Base-by-base conservation (phyloP, 371 early-diverging fungal genomes). In the Phascolomyces articulosus region DNA sequence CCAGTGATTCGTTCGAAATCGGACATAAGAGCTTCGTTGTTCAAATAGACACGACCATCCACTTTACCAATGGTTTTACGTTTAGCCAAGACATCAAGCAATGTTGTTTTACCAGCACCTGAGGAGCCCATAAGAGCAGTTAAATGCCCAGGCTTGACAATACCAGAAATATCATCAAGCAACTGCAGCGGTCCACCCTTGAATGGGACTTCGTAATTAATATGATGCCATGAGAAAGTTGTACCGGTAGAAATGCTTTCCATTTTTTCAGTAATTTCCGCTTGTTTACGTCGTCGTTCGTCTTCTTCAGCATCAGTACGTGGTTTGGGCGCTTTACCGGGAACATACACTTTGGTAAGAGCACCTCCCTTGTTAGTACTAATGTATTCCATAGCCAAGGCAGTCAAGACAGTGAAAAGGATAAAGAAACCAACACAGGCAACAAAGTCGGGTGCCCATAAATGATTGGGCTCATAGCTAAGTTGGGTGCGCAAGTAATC, bases 31-130 rank as follows among this genome's bases (percentile, higher is more conserved):
- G 67, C 65, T 55, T 71, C 68, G 68, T 76, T 80, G 81, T 85
- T 76, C 81, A 92, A 65, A 69, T 80, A 77, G 55, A 90, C 77
- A 21, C 78, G 73, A 31, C 94, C 94, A 2, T 86, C 78, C n/a
- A 90, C 77, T 10, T 78, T 86, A n/a, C 92, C 92, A 47, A 84
- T 82, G 23, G 87, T 90, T 79, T 90, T 90, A 64, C 92, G 87
- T 67, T 84, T 83, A 27, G 92, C 88, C 21, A 91, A 71, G 0
- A 92, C 80, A 74, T 96, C 95, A 63, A 93, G 69, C 1, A 94
- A 75, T 4, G 94, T 91, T 0, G 94, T 90, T 74, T 95, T 95
- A 48, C 96, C 96, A 24, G 91, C 88, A 61, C 93, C 93, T 23
- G 89, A 88, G 7, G 89, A 80, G 21, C 93, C 93, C 89, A 95